phyloP scores from a whole-genome alignment of 768 basidiomycete species.

The Tricholoma matsutake region DNA sequence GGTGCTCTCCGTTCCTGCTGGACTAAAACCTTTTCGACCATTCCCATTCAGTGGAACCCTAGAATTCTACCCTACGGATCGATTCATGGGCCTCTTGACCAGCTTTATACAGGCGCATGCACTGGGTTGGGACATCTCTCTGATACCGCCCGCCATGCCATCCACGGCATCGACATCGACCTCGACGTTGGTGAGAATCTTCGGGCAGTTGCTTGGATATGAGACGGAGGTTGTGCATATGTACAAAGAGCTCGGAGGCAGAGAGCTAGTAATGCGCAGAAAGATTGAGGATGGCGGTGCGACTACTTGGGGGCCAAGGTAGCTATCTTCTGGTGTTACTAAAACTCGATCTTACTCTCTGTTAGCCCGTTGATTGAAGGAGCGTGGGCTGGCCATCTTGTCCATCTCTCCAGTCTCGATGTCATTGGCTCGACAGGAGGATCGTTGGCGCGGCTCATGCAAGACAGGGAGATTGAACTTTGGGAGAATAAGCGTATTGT shows the following conservation, averaged over 20 bases:
- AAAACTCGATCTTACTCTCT: neutral
- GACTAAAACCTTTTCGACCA: constrained; percentile 40
- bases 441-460: constrained; percentile 53
- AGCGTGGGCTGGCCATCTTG: constrained; percentile 51
- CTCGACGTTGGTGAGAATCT: constrained; percentile 51
- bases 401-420: constrained; percentile 61
- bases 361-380: constrained; percentile 43
- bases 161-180: constrained; percentile 64
- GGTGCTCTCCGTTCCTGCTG: constrained; percentile 44
- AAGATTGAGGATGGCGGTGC: constrained; percentile 56
- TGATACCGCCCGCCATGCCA: constrained; percentile 54
- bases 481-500: constrained; percentile 65
- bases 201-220: constrained; percentile 58
- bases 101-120: constrained; percentile 61
- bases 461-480: constrained; percentile 61
- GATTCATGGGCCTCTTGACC: constrained; percentile 58
- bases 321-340: neutral
- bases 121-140: constrained; percentile 62
- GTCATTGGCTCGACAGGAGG: constrained; percentile 66
- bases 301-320: constrained; percentile 63
- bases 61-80: constrained; percentile 43
- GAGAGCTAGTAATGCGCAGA: constrained; percentile 63
- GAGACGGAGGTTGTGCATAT: constrained; percentile 57
- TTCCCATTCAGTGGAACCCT: constrained; percentile 41
- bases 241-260: constrained; percentile 67